Conservation (phyloP, 257 asterid species). For the Handroanthus guayacan region DNA sequence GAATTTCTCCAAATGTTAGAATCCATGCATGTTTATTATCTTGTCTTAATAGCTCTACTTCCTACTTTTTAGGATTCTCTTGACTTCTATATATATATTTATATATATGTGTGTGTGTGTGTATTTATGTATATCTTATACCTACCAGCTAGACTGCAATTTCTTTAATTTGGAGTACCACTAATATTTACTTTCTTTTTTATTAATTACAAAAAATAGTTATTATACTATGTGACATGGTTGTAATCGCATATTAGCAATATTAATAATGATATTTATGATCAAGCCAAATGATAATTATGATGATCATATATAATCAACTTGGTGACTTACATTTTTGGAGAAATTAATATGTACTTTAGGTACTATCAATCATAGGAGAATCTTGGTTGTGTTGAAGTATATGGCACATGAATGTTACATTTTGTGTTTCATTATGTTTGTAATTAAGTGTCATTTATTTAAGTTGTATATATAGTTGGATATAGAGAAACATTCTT, state of each 20-base stretch:
- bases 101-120: background rate
- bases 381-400: background rate
- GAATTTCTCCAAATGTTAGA: background rate
- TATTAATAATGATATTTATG: background rate
- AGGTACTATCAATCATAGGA: background rate
- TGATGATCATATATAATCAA: background rate
- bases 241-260: background rate
- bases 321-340: background rate
- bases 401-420: background rate
- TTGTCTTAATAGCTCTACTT: background rate
- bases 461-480: no score
- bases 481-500: background rate
- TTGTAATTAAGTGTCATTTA: background rate
- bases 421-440: no score
- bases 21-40: background rate
- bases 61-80: constrained; percentile 28
- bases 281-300: no score
- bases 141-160: no score
- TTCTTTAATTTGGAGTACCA: no score
- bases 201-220: no score
- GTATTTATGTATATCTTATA: no score
- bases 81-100: background rate
- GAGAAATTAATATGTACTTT: background rate
- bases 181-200: no score
- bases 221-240: background rate